A percentile compares a stretch with the other conserved stretches of the same genome.
phyloP scores from a whole-genome alignment of 192 early-diverging fungal species.

The Dissophora ornata region DNA sequence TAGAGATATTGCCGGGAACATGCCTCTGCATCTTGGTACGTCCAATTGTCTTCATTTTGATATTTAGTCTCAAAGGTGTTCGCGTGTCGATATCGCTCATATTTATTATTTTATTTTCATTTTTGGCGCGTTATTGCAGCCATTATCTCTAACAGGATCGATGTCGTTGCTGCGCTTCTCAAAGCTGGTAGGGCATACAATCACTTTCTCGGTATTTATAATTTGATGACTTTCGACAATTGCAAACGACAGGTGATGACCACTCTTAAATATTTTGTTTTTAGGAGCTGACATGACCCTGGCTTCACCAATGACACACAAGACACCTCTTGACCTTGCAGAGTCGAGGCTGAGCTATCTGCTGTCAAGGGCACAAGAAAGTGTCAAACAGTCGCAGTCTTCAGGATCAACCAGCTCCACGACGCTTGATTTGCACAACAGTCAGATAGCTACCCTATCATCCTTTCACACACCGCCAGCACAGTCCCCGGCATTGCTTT shows the following conservation, averaged over 20 bases:
- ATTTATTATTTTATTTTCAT: neutral
- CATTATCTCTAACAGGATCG: slow-evolving; percentile 47
- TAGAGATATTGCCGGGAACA: slow-evolving; percentile 50
- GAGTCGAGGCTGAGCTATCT: slow-evolving; percentile 46
- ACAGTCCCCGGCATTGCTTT: slow-evolving; percentile 30
- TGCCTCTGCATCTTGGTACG: slow-evolving; percentile 48
- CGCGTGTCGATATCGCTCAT: neutral
- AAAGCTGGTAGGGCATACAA: slow-evolving; percentile 33
- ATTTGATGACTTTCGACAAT: too few species aligned
- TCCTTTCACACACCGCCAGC: slow-evolving; percentile 5
- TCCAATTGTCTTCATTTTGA: neutral
- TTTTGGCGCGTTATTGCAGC: slow-evolving; percentile 5
- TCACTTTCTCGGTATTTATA: neutral
- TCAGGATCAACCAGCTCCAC: neutral
- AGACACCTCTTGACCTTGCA: slow-evolving; percentile 48
- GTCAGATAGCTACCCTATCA: slow-evolving; percentile 25
- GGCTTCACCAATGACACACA: slow-evolving; percentile 53
- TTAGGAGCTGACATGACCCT: slow-evolving; percentile 47
- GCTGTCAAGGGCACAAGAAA: slow-evolving; percentile 40
- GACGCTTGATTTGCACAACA: slow-evolving; percentile 29
- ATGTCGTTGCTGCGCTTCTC: slow-evolving; percentile 43
- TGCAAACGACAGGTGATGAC: too few species aligned
- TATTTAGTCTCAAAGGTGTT: neutral
- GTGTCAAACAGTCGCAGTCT: slow-evolving; percentile 5
- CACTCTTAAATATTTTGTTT: neutral